These are phyloP conservation scores for Colletotrichum echinochloae DNA, from an alignment of 2,329 filamentous ascomycete species.

Conservation along the genomic window DNA sequence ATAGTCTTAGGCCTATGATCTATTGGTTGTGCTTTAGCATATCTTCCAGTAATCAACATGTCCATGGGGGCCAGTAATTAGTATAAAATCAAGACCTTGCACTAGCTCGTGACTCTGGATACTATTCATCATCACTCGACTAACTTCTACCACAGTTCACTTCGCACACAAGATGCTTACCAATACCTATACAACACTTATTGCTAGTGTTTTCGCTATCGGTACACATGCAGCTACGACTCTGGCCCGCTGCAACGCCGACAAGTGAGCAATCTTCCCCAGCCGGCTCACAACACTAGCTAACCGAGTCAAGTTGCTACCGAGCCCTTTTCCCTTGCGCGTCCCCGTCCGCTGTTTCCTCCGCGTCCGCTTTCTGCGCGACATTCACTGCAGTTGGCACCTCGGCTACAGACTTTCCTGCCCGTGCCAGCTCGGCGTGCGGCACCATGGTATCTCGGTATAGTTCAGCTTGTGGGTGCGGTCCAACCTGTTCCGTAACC, in stretches of 20 bases:
- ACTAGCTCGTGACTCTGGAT: not conserved
- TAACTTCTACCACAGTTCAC: too few relatives aligned
- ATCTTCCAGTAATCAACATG: too few relatives aligned
- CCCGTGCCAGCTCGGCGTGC: slow-evolving; percentile 42
- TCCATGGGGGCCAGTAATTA: accelerated
- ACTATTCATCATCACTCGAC: not conserved
- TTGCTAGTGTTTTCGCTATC: not conserved
- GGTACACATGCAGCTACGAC: not conserved
- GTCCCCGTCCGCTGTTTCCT: slow-evolving; percentile 36
- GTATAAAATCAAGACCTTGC: not conserved
- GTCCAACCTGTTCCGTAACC: slow-evolving; percentile 39
- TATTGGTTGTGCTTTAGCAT: not conserved
- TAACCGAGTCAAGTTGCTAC: slow-evolving; percentile 35
- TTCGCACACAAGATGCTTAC: not conserved
- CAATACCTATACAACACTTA: not conserved
- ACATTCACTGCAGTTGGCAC: slow-evolving; percentile 42
- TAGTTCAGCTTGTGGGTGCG: slow-evolving; percentile 43
- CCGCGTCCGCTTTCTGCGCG: slow-evolving; percentile 42
- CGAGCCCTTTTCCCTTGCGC: slow-evolving; percentile 44
- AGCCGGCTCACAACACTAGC: too few relatives aligned
- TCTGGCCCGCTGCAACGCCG: slow-evolving; percentile 7
- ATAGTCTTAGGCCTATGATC: not conserved
- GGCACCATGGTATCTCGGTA: slow-evolving; percentile 36
- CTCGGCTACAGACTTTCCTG: slow-evolving; percentile 42
- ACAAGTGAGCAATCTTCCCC: slow-evolving; percentile 8